A percentile compares a stretch with the other conserved stretches of the same genome.
Evolutionary conservation across 441 rosid species (phyloP).

Genomic region (Gossypium trilobum): DNA sequence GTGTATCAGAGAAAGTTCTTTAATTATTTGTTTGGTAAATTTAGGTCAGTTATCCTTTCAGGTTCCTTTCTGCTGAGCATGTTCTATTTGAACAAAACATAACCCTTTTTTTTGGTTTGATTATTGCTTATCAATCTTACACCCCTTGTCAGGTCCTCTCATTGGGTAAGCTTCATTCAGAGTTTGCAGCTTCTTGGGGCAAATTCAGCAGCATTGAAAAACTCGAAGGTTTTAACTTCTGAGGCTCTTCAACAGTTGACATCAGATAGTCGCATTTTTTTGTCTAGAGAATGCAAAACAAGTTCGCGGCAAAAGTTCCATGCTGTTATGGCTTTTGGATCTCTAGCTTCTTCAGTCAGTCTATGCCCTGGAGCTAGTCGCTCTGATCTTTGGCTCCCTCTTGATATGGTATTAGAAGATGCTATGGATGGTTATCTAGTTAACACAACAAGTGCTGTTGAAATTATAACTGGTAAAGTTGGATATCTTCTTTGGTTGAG

Average conservation of each 20-base stretch:
- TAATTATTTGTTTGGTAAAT: neutral
- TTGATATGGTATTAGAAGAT: slow-evolving; percentile 65
- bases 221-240: slow-evolving; percentile 31
- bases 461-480: slow-evolving; percentile 51
- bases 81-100: neutral
- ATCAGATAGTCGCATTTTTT: slow-evolving; percentile 30
- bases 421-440: slow-evolving; percentile 77
- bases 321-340: slow-evolving; percentile 44
- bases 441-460: slow-evolving; percentile 56
- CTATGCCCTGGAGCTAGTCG: slow-evolving; percentile 48
- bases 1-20: neutral
- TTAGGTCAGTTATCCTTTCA: neutral
- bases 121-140: slow-evolving; percentile 17
- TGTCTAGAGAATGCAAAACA: slow-evolving; percentile 36
- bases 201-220: slow-evolving; percentile 37
- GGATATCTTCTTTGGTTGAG: neutral
- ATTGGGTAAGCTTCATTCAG: slow-evolving; percentile 47
- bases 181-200: slow-evolving; percentile 41
- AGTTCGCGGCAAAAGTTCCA: slow-evolving; percentile 36
- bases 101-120: slow-evolving; percentile 2
- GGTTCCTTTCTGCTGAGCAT: neutral
- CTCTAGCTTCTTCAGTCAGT: slow-evolving; percentile 42
- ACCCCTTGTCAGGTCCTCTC: slow-evolving; percentile 35
- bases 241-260: slow-evolving; percentile 40
- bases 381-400: slow-evolving; percentile 73